Evolutionary conservation across 1,284 basidiomycete genomes (phyloP).

Genomic region (Sutorius eximius): DNA sequence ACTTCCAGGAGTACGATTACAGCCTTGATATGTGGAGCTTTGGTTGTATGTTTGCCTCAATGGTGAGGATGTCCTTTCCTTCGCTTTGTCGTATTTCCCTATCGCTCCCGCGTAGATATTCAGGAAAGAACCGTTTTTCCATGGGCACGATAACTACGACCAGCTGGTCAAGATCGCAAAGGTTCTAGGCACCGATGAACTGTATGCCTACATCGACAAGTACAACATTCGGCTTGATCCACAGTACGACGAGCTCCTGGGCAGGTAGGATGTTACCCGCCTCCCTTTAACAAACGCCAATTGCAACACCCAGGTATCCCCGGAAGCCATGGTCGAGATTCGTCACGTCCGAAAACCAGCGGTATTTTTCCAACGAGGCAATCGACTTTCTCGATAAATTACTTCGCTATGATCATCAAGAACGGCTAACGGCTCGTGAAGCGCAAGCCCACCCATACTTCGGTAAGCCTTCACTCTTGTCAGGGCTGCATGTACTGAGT

Average conservation of each 20-base stretch:
- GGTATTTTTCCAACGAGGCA: slow-evolving; percentile 98
- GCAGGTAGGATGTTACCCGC: slow-evolving; percentile 47
- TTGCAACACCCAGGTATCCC: slow-evolving; percentile 61
- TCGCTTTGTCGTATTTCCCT: slow-evolving; percentile 4
- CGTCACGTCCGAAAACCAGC: slow-evolving; percentile 93
- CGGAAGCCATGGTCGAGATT: slow-evolving; percentile 94
- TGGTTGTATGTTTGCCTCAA: slow-evolving; percentile 99
- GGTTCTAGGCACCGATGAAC: slow-evolving; percentile 94
- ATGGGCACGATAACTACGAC: slow-evolving; percentile 99
- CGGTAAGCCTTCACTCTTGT: slow-evolving; percentile 46
- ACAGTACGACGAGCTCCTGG: slow-evolving; percentile 88
- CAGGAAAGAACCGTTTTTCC: slow-evolving; percentile 99
- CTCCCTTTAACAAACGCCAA: slow-evolving; percentile 2
- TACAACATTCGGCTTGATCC: slow-evolving; percentile 92
- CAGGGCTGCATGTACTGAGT: slow-evolving; percentile 19
- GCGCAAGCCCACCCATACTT: slow-evolving; percentile 90
- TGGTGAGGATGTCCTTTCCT: slow-evolving; percentile 55
- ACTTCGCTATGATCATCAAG: slow-evolving; percentile 95
- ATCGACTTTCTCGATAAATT: slow-evolving; percentile 96
- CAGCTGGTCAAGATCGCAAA: slow-evolving; percentile 98
- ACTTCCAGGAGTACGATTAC: slow-evolving; percentile 98
- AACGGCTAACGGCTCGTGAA: slow-evolving; percentile 91
- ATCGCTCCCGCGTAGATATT: slow-evolving; percentile 70
- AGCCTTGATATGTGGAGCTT: slow-evolving; percentile 98
- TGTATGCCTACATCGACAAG: slow-evolving; percentile 89